Percentiles rank a stretch among this genome's conserved stretches.
Evolutionary conservation across 192 early-diverging fungal species (phyloP).

Genomic region (Backusella sp.): DNA sequence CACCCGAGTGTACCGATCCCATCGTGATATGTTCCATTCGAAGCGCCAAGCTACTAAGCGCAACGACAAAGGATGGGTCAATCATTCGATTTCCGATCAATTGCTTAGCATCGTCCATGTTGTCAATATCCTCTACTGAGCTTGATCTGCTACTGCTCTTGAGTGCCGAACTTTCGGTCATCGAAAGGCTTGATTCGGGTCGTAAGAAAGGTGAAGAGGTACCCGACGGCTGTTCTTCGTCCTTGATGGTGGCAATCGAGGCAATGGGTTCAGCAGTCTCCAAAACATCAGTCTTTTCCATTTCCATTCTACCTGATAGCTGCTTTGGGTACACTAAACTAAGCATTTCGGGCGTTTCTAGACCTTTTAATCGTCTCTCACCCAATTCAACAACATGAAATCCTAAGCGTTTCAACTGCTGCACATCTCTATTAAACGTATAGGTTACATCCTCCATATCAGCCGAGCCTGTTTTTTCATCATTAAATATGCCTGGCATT

Average conservation of each 20-base stretch:
- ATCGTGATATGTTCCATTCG: constrained; percentile 27
- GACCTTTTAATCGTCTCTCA: constrained; percentile 80
- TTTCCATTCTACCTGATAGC: constrained; percentile 43
- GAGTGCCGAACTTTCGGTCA: background rate
- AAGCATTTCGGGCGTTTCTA: constrained; percentile 85
- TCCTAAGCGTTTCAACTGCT: constrained; percentile 59
- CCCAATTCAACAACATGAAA: constrained; percentile 72
- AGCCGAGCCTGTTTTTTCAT: background rate
- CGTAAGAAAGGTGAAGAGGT: background rate
- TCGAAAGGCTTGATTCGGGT: background rate
- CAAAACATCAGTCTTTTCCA: constrained; percentile 36
- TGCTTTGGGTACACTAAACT: constrained; percentile 65
- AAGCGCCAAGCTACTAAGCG: constrained; percentile 18
- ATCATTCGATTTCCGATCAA: background rate
- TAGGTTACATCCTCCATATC: background rate
- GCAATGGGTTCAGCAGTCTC: background rate
- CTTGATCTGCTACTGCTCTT: background rate
- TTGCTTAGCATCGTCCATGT: background rate
- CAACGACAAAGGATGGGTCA: constrained; percentile 11
- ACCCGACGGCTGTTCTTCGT: background rate
- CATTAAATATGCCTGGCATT: constrained; percentile 18
- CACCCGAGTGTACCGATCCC: constrained; percentile 6
- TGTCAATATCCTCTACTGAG: background rate
- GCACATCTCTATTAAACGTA: constrained; percentile 16
- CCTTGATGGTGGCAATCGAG: background rate